Conservation (phyloP, 805 yeast genomes). For the Tetrapisispora pingtungensis region DNA sequence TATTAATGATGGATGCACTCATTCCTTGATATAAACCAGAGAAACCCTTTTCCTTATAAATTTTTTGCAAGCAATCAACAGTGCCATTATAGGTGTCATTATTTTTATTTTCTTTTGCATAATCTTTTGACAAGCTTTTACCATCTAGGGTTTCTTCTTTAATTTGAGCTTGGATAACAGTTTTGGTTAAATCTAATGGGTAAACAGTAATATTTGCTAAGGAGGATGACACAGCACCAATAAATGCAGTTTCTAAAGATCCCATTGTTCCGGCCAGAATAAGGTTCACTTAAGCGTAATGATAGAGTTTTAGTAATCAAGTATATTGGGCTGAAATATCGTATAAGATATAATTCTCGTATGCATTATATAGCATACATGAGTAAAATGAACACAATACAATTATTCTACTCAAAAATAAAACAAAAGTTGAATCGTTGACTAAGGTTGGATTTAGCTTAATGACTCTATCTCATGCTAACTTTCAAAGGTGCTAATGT, state of each 20-base stretch:
- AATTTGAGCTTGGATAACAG: conserved; percentile 63
- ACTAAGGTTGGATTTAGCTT: too few relatives aligned
- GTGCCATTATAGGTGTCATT: conserved; percentile 37
- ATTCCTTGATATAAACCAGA: conserved; percentile 67
- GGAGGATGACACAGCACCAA: conserved; percentile 76
- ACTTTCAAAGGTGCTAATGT: too few relatives aligned
- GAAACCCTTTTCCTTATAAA: conserved; percentile 49
- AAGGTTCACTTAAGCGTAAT: too few relatives aligned
- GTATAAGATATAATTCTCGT: too few relatives aligned
- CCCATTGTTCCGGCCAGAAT: too few relatives aligned
- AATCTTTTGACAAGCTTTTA: conserved; percentile 1
- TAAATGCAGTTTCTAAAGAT: conserved; percentile 60
- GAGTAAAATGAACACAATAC: too few relatives aligned
- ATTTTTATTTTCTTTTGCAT: neutral
- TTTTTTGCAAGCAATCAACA: conserved; percentile 50
- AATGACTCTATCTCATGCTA: too few relatives aligned
- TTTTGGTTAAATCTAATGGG: conserved; percentile 71
- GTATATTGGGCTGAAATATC: too few relatives aligned
- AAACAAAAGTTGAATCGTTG: too few relatives aligned
- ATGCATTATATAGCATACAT: too few relatives aligned
- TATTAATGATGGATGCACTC: conserved; percentile 53
- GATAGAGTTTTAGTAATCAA: too few relatives aligned
- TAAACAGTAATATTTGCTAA: conserved; percentile 71
- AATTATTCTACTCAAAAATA: too few relatives aligned
- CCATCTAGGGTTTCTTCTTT: conserved; percentile 5